Percentiles rank a stretch among this genome's conserved stretches.
Evolutionary conservation across 2,329 filamentous ascomycete species (phyloP).

Genomic region (Davidsoniella virescens): DNA sequence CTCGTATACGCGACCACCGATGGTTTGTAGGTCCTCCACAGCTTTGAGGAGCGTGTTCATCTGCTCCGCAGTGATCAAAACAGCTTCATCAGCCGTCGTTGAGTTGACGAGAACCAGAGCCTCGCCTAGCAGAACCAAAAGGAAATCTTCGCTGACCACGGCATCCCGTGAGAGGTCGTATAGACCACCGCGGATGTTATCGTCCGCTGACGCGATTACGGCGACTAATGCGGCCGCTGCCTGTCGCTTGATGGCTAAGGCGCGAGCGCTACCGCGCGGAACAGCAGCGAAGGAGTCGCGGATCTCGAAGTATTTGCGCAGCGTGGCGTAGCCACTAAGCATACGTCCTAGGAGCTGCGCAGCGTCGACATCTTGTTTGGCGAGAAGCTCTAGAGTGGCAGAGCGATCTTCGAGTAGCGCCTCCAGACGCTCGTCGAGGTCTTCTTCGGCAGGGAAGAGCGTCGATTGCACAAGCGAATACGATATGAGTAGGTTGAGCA

Average conservation of each 20-base stretch:
- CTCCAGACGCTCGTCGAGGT: constrained; percentile 58
- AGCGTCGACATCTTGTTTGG: constrained; percentile 60
- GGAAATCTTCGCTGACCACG: constrained; percentile 75
- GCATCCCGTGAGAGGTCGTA: constrained; percentile 69
- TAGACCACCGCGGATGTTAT: constrained; percentile 80
- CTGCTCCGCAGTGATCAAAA: constrained; percentile 50
- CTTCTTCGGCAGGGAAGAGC: constrained; percentile 53
- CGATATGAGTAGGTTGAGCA: constrained; percentile 73
- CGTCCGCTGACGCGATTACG: constrained; percentile 72
- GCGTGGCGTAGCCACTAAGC: constrained; percentile 80
- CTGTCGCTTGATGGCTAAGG: constrained; percentile 47
- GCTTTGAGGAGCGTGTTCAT: constrained; percentile 61
- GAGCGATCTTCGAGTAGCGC: constrained; percentile 57
- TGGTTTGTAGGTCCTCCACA: constrained; percentile 64
- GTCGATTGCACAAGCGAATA: constrained; percentile 75
- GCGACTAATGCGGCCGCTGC: constrained; percentile 60
- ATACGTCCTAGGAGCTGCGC: constrained; percentile 71
- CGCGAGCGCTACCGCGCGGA: constrained; percentile 27
- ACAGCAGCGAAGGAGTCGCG: constrained; percentile 40
- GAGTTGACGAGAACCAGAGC: constrained; percentile 56
- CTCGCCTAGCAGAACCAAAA: constrained; percentile 72
- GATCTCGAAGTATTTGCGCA: constrained; percentile 81
- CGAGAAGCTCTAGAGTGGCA: constrained; percentile 53
- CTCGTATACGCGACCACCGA: constrained; percentile 52
- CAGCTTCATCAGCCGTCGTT: constrained; percentile 15